Evolutionary conservation across 2,329 filamentous ascomycete genomes (phyloP).

Genomic region (Penicillium sp.): DNA sequence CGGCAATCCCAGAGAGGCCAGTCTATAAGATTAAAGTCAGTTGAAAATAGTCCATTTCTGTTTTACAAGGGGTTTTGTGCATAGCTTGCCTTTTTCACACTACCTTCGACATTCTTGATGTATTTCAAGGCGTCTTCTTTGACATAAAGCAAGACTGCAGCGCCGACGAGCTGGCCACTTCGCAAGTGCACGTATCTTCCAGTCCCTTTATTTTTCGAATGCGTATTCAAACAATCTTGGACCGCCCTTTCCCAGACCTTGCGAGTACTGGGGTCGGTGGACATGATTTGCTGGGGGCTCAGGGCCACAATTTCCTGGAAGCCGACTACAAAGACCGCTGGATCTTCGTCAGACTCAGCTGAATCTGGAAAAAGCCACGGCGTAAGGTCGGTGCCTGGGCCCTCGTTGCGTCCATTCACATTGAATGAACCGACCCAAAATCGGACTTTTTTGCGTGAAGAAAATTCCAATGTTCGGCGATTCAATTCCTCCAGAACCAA

Average conservation of each 20-base stretch:
- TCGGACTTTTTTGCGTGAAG: constrained; percentile 68
- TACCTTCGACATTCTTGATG: constrained; percentile 96
- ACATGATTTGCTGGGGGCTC: constrained; percentile 98
- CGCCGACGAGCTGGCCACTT: constrained; percentile 91
- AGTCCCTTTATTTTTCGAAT: constrained; percentile 62
- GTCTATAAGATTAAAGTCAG: constrained; percentile 49
- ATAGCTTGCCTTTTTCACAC: constrained; percentile 72
- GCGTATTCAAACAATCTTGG: constrained; percentile 70
- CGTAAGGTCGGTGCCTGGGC: constrained; percentile 75
- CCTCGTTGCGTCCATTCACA: constrained; percentile 80
- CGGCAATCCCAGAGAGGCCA: constrained; percentile 93
- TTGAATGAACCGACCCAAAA: constrained; percentile 93
- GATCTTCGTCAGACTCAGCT: constrained; percentile 59
- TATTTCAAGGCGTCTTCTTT: constrained; percentile 71
- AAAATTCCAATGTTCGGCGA: constrained; percentile 67
- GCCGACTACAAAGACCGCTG: constrained; percentile 83
- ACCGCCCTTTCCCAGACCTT: constrained; percentile 85
- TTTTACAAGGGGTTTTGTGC: background rate
- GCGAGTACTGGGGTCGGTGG: constrained; percentile 84
- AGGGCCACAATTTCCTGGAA: constrained; percentile 99
- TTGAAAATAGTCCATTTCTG: background rate
- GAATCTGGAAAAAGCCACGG: constrained; percentile 74
- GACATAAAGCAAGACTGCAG: constrained; percentile 88
- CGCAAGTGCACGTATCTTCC: constrained; percentile 86
- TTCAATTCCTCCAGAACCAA: constrained; percentile 75